phyloP scores from a whole-genome alignment of 83 land plant genomes.

The Picea engelmannii region DNA sequence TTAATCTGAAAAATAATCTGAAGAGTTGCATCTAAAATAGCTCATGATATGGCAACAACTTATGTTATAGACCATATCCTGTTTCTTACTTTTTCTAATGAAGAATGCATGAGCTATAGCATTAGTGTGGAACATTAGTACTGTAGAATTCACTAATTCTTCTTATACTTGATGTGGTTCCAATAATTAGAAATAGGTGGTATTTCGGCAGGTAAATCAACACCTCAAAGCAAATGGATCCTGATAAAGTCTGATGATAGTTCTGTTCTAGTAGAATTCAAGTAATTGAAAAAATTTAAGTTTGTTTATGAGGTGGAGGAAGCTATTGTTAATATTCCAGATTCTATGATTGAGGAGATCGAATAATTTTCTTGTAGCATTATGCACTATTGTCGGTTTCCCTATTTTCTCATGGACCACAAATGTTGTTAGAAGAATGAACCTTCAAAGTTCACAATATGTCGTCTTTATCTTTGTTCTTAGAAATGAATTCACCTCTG shows the following conservation, averaged over 20 bases:
- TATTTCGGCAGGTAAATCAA: too few relatives aligned
- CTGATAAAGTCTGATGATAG: conserved; percentile 68
- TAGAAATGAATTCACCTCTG: conserved; percentile 45
- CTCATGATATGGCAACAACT: background rate
- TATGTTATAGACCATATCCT: background rate
- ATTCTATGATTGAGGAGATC: conserved; percentile 29
- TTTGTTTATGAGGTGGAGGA: conserved; percentile 29
- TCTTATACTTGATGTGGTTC: conserved; percentile 54
- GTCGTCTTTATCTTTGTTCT: conserved; percentile 50
- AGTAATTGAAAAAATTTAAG: conserved; percentile 20
- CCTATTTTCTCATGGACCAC: conserved; percentile 17
- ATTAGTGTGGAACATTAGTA: conserved; percentile 17
- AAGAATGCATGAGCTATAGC: background rate
- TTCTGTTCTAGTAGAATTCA: conserved; percentile 52
- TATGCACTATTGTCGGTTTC: conserved; percentile 34
- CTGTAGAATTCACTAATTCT: conserved; percentile 34
- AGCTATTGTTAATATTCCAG: conserved; percentile 14
- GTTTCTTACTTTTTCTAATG: background rate
- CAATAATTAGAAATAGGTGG: conserved; percentile 26
- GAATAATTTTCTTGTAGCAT: conserved; percentile 15
- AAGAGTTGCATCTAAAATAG: background rate
- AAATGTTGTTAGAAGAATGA: conserved; percentile 37
- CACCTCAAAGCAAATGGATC: conserved; percentile 34
- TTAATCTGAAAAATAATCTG: background rate
- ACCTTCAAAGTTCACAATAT: conserved; percentile 32